Base-by-base conservation (phyloP, 2,329 filamentous ascomycete species). In the Trichoderma afroharzianum region DNA sequence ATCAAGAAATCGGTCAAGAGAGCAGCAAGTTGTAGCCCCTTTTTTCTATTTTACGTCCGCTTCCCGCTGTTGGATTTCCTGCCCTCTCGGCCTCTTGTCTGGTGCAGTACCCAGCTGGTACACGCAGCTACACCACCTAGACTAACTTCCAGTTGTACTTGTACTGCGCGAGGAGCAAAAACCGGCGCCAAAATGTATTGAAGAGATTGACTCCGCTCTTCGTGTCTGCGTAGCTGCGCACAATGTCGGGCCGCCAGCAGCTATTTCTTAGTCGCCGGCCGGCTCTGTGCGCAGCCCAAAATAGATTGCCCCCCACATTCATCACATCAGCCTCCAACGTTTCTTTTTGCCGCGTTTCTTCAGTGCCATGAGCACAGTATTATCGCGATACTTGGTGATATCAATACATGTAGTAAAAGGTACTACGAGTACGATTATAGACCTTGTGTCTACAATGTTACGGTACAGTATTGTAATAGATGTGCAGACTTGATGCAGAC, bases 161-260 rank as follows among this genome's bases (percentile, higher is more conserved):
- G 43, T n/a, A 47, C 43, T 12, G 9, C n/a, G 2, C 6, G n/a
- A 21, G n/a, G n/a, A 50, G 5, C 1, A 4, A 50, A 50, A 50
- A 50, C 43, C 43, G n/a, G 9, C 43, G n/a, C 43, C 43, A 50
- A 50, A 50, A 50, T 21, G 11, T 24, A 50, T 6, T 39, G 36
- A 50, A 21, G 33, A 36, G 33, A 36, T 32, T 9, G 30, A 21
- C 32, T 62, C 33, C 33, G 33, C 30, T 8, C 11, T 57, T 57
- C 26, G 55, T 57, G 24, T 57, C 24, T 58, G 55, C 43, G 43
- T 50, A 43, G 24, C 28, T 33, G 30, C n/a, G 53, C 33, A 59
- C 24, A 68, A 26, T 61, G 66, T 68, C 66, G 66, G 66, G 66
- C 66, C 66, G 66, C 66, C 36, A 68, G 50, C 63, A 36, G 26